These are phyloP conservation scores for Trypanosoma lewisi DNA, from an alignment of 208 protist genomes.

Conservation along the genomic window DNA sequence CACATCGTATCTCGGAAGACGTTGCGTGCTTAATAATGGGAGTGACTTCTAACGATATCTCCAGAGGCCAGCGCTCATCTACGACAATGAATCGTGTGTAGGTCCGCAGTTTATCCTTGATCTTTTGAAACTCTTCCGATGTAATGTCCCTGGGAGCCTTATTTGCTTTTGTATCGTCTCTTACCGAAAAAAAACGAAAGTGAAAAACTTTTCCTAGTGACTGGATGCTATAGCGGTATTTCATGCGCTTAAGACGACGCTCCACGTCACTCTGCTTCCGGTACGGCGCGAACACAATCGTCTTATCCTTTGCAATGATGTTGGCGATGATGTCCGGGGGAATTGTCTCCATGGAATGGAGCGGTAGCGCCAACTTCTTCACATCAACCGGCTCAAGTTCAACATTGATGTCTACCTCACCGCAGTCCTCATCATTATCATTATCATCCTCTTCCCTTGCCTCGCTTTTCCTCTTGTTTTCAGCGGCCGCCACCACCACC, in stretches of 20 bases:
- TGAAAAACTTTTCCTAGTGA: constrained; percentile 48
- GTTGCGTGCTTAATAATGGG: constrained; percentile 5
- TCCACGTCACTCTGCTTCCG: constrained; percentile 20
- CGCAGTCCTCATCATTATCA: neutral
- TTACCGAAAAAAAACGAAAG: constrained; percentile 37
- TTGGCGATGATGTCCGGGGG: constrained; percentile 41
- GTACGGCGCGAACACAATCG: constrained; percentile 36
- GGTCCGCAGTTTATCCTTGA: constrained; percentile 34
- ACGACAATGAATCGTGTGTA: constrained; percentile 35
- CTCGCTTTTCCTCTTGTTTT: constrained; percentile 18
- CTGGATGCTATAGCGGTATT: constrained; percentile 28
- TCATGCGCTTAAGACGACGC: constrained; percentile 21
- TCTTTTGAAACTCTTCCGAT: constrained; percentile 11
- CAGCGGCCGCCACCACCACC: no score
- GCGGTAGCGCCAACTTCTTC: constrained; percentile 31
- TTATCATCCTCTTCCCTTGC: constrained; percentile 9
- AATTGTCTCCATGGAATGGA: constrained; percentile 54
- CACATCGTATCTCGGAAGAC: neutral
- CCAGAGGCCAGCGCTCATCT: constrained; percentile 25
- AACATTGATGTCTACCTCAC: constrained; percentile 15
- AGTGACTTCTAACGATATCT: constrained; percentile 21
- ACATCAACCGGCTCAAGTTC: constrained; percentile 26
- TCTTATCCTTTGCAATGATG: constrained; percentile 32
- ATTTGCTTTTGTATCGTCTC: neutral
- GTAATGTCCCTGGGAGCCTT: constrained; percentile 6